Conservation (phyloP, 495 filamentous ascomycete species). For the Elasticomyces elasticus region DNA sequence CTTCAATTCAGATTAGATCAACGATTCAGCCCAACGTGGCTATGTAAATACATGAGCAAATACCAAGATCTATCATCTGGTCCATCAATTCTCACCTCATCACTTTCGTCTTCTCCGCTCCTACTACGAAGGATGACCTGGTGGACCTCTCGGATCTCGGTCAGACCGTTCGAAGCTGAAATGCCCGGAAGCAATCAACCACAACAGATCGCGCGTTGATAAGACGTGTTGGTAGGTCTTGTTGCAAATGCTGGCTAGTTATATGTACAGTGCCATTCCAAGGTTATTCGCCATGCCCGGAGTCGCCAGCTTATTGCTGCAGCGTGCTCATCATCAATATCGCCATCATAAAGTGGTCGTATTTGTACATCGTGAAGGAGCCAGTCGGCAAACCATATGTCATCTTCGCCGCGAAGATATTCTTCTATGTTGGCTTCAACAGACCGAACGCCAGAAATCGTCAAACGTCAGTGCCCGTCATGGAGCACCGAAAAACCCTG, state of each 20-base stretch:
- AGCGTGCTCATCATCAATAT: background rate
- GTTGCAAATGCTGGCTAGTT: too few relatives aligned
- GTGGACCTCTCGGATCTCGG: too few relatives aligned
- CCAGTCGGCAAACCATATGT: background rate
- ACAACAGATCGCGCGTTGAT: too few relatives aligned
- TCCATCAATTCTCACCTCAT: too few relatives aligned
- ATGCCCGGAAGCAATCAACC: too few relatives aligned
- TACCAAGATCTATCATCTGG: too few relatives aligned
- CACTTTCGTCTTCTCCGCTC: too few relatives aligned
- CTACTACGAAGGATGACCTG: too few relatives aligned
- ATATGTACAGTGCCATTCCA: background rate
- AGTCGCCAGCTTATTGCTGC: background rate
- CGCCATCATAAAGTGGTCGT: background rate
- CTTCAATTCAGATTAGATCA: background rate
- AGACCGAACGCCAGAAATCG: background rate
- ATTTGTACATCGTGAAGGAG: background rate
- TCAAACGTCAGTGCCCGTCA: background rate
- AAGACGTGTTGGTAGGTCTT: too few relatives aligned
- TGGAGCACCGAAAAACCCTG: conserved; percentile 14
- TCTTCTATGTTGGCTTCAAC: background rate
- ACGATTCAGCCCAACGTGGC: background rate
- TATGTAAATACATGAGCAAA: background rate
- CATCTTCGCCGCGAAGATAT: too few relatives aligned
- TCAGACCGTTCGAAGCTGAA: too few relatives aligned
- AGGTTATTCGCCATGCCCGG: background rate